Conservation (phyloP, 768 basidiomycete genomes). For the Amanita molliuscula region DNA sequence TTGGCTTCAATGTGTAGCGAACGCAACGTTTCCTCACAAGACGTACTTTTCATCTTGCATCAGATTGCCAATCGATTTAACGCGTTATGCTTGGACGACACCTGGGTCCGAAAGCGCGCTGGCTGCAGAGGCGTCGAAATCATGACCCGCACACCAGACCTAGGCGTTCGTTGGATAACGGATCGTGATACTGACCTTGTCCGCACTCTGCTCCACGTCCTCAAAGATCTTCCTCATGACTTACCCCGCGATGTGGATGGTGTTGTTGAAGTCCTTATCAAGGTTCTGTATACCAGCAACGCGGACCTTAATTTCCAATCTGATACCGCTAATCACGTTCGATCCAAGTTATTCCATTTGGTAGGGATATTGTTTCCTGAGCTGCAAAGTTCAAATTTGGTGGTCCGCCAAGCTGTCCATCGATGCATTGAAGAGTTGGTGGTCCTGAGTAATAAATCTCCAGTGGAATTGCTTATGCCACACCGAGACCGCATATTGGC, state of each 20-base stretch:
- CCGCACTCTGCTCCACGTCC: conserved; percentile 79
- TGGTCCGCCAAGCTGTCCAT: conserved; percentile 80
- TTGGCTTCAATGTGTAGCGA: conserved; percentile 47
- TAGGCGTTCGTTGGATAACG: conserved; percentile 71
- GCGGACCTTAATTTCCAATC: conserved; percentile 33
- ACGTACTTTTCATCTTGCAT: conserved; percentile 61
- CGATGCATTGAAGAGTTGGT: conserved; percentile 72
- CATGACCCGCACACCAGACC: conserved; percentile 57
- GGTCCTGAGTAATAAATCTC: conserved; percentile 56
- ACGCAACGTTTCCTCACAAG: conserved; percentile 35
- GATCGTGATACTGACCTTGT: conserved; percentile 87
- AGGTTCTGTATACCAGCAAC: conserved; percentile 53
- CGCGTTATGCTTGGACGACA: conserved; percentile 82
- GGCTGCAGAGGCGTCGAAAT: conserved; percentile 82
- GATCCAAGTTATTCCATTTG: conserved; percentile 54
- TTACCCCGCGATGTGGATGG: conserved; percentile 74
- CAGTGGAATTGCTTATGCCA: conserved; percentile 70
- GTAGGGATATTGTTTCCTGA: conserved; percentile 83
- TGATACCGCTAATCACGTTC: conserved; percentile 32
- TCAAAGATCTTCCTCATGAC: conserved; percentile 92
- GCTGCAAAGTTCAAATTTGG: conserved; percentile 74
- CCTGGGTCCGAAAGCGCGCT: conserved; percentile 84
- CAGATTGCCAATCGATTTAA: conserved; percentile 78
- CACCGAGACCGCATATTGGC: conserved; percentile 84
- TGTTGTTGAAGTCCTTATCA: conserved; percentile 66